phyloP scores from a whole-genome alignment of 2,329 filamentous ascomycete genomes.

The Rhynchosporium graminicola region DNA sequence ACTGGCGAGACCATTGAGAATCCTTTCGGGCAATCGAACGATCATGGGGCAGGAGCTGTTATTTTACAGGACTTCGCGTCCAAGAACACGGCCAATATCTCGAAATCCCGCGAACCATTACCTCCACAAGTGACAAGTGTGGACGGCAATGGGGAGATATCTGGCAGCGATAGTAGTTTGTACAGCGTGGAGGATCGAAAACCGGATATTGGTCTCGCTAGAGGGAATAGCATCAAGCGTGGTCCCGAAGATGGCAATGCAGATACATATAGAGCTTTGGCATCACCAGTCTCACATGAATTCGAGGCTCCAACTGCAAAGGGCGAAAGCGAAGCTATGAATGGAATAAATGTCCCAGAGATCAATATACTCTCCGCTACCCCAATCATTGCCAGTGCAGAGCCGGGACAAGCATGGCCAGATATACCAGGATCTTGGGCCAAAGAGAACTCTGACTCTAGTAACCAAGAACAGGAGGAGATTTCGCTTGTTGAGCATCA shows the following conservation, averaged over 20 bases:
- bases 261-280: constrained; percentile 26
- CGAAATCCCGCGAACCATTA: constrained; percentile 62
- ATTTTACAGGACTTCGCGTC: constrained; percentile 55
- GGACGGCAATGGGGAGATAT: constrained; percentile 64
- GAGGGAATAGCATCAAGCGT: constrained; percentile 28
- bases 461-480: constrained; percentile 24
- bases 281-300: constrained; percentile 14
- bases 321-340: constrained; percentile 13
- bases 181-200: constrained; percentile 44
- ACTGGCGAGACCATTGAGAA: constrained; percentile 27
- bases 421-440: constrained; percentile 58
- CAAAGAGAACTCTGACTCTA: constrained; percentile 48
- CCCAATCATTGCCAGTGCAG: constrained; percentile 44
- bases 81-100: constrained; percentile 57
- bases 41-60: constrained; percentile 58
- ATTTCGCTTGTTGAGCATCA: constrained; percentile 21
- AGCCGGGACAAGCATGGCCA: constrained; percentile 40
- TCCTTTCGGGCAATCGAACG: constrained; percentile 51
- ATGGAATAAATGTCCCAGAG: constrained; percentile 41
- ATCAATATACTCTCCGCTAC: constrained; percentile 51
- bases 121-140: constrained; percentile 71
- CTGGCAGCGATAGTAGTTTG: constrained; percentile 53
- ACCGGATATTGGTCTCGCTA: constrained; percentile 21
- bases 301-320: constrained; percentile 14
- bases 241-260: constrained; percentile 24